Evolutionary conservation across 2,329 filamentous ascomycete species (phyloP).

Genomic region (Ascosphaera acerosa): DNA sequence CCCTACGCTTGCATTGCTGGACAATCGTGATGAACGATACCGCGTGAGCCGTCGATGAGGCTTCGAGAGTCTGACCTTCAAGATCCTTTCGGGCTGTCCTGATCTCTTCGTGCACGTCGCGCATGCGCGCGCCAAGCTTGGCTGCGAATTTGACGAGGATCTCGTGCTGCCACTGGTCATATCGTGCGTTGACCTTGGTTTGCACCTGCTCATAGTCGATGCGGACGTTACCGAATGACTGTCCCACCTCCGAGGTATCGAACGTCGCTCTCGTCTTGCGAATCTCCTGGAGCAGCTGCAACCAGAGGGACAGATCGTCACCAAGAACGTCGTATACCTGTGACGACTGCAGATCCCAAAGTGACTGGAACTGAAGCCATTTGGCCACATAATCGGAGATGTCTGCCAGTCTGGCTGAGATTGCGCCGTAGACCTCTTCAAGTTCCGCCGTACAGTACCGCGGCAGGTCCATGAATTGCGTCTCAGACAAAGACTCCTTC

Average conservation of each 20-base stretch:
- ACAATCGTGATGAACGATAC: constrained; percentile 97
- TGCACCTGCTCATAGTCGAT: constrained; percentile 98
- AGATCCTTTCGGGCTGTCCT: constrained; percentile 75
- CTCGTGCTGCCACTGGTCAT: constrained; percentile 98
- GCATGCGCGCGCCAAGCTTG: constrained; percentile 70
- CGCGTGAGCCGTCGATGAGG: constrained; percentile 84
- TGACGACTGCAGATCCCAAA: constrained; percentile 93
- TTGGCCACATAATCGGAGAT: constrained; percentile 81
- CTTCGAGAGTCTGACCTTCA: constrained; percentile 76
- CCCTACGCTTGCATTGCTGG: constrained; percentile 83
- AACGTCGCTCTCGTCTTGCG: constrained; percentile 89
- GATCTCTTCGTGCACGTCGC: constrained; percentile 77
- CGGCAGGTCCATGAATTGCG: constrained; percentile 58
- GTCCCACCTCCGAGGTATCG: constrained; percentile 83
- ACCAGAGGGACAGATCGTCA: constrained; percentile 75
- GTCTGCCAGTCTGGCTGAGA: constrained; percentile 59
- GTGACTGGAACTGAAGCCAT: constrained; percentile 93
- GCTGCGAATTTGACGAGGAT: constrained; percentile 81
- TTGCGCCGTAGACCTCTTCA: constrained; percentile 50
- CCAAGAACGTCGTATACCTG: constrained; percentile 83
- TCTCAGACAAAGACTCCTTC: constrained; percentile 18
- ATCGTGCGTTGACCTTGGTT: constrained; percentile 95
- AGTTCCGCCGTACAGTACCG: constrained; percentile 59
- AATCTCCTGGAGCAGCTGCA: constrained; percentile 91
- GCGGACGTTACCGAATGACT: constrained; percentile 75